These are phyloP conservation scores for Chrysopogon serrulatus DNA, from an alignment of 176 grass and related monocot genomes.

Conservation along the genomic window DNA sequence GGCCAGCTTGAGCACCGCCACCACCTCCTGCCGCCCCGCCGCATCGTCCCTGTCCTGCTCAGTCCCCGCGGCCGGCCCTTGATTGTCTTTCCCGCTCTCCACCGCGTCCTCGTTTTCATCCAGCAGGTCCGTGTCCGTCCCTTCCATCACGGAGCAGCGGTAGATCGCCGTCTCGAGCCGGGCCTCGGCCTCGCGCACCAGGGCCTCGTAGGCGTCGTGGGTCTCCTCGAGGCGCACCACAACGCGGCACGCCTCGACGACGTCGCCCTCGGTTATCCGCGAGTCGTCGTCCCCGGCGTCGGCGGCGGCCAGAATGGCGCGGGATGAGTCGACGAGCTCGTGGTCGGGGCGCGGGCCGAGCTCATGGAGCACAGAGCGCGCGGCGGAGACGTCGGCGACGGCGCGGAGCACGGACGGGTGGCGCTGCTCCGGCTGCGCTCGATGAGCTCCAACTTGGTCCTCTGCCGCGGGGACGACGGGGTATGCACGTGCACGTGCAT, in stretches of 20 bases:
- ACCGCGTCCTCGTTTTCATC: too few species aligned
- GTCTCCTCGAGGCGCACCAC: conserved; percentile 60
- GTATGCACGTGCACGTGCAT: conserved; percentile 10
- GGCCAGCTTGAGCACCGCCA: conserved; percentile 44
- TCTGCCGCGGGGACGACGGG: conserved; percentile 31
- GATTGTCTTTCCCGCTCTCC: neutral
- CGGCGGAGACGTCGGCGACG: conserved; percentile 64
- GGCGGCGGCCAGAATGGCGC: conserved; percentile 26
- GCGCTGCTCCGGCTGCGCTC: conserved; percentile 67
- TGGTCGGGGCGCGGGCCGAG: conserved; percentile 76
- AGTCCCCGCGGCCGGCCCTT: neutral
- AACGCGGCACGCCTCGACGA: conserved; percentile 34
- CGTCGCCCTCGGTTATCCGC: conserved; percentile 27
- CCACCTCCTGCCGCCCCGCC: conserved; percentile 54
- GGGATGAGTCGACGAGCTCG: conserved; percentile 77
- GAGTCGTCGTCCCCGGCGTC: conserved; percentile 1
- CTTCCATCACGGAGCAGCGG: conserved; percentile 42
- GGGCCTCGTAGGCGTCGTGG: conserved; percentile 52
- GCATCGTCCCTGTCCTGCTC: conserved; percentile 20
- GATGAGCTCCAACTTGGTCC: conserved; percentile 50
- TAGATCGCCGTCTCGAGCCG: conserved; percentile 59
- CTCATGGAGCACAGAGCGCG: conserved; percentile 57
- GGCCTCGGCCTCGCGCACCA: conserved; percentile 52
- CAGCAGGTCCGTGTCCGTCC: conserved; percentile 21
- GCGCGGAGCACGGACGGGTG: conserved; percentile 64